These are phyloP conservation scores for Aspergillus pseudotamarii DNA, from an alignment of 2,329 filamentous ascomycete species.

Conservation along the genomic window DNA sequence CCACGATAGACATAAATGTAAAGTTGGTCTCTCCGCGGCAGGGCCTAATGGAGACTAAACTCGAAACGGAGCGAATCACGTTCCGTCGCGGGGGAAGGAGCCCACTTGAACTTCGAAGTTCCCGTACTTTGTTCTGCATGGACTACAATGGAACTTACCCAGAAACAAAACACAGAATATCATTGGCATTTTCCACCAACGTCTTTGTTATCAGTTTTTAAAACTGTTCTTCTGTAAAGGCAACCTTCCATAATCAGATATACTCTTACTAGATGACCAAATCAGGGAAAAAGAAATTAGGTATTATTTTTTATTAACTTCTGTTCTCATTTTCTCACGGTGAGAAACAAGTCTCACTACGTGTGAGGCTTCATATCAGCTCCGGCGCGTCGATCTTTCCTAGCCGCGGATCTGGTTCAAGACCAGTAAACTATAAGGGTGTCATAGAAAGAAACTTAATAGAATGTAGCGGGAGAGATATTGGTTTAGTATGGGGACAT, in stretches of 20 bases:
- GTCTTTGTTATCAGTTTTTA: too few species aligned
- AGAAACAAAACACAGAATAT: not conserved
- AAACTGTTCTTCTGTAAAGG: not conserved
- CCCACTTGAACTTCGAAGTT: not conserved
- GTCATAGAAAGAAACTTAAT: not conserved
- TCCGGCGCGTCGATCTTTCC: not conserved
- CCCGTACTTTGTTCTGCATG: not conserved
- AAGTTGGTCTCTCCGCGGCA: slow-evolving; percentile 1
- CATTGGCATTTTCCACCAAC: too few species aligned
- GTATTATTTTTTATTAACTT: not conserved
- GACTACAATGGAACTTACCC: not conserved
- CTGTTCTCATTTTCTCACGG: not conserved
- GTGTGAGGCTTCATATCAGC: not conserved
- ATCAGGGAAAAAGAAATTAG: not conserved
- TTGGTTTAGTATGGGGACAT: not conserved
- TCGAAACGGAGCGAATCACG: slow-evolving; percentile 16
- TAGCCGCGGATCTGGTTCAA: not conserved
- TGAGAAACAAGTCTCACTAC: not conserved
- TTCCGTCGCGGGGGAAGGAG: slow-evolving; percentile 15
- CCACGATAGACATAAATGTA: slow-evolving; percentile 24
- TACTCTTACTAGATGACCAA: not conserved
- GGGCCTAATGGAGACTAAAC: slow-evolving; percentile 37
- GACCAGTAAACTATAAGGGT: not conserved
- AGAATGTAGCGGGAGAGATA: not conserved
- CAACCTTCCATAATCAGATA: not conserved